phyloP scores from a whole-genome alignment of 495 filamentous ascomycete genomes.

The Podospora sp. region DNA sequence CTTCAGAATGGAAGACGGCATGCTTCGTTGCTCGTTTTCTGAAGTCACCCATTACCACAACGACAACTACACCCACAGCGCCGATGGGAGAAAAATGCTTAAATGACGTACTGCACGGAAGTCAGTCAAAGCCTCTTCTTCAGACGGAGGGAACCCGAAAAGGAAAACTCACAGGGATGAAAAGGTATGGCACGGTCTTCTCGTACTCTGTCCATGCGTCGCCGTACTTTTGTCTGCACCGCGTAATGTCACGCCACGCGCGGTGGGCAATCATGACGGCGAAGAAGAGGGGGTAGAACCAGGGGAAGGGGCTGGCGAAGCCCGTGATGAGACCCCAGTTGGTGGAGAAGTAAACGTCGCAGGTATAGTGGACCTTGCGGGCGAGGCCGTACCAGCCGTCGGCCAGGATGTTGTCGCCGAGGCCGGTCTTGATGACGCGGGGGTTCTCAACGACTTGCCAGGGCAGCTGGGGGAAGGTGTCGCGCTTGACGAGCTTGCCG shows the following conservation, averaged over 20 bases:
- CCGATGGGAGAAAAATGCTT: constrained; percentile 12
- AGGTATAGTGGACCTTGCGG: constrained; percentile 94
- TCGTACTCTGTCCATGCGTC: constrained; percentile 91
- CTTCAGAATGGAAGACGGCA: not conserved
- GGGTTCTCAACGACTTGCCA: constrained; percentile 89
- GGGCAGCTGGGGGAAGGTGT: constrained; percentile 89
- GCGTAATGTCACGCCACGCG: constrained; percentile 78
- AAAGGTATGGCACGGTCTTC: constrained; percentile 84
- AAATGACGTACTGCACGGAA: constrained; percentile 35
- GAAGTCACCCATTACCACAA: not conserved
- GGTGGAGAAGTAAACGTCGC: constrained; percentile 79
- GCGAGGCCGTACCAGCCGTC: constrained; percentile 95
- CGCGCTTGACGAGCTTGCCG: constrained; percentile 70
- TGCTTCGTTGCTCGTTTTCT: not conserved
- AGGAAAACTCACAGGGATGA: constrained; percentile 83
- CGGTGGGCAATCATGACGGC: constrained; percentile 88
- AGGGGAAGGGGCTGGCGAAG: constrained; percentile 82
- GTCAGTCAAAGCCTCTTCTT: constrained; percentile 15
- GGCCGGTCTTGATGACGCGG: constrained; percentile 74
- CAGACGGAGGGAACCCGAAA: not conserved
- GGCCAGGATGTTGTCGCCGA: constrained; percentile 78
- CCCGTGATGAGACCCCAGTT: constrained; percentile 63
- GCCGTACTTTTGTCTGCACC: constrained; percentile 87
- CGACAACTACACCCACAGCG: not conserved
- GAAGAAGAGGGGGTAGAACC: constrained; percentile 97